A percentile compares a stretch with the other conserved stretches of the same genome.
phyloP scores from a whole-genome alignment of 306 rosid species.

The Cucumis sativus region DNA sequence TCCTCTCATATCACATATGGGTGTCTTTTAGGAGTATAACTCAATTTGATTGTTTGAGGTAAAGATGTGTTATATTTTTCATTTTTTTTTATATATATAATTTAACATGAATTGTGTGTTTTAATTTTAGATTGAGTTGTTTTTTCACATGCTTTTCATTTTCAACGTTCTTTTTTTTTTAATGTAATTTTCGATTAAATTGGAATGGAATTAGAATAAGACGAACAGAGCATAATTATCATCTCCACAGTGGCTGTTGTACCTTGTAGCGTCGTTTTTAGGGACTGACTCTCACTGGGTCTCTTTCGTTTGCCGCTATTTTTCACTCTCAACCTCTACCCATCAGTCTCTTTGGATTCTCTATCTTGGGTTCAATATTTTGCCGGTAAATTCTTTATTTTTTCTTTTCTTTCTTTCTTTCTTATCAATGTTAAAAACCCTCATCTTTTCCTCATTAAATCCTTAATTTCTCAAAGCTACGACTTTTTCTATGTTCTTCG shows the following conservation, averaged over 20 bases:
- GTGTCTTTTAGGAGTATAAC: no score
- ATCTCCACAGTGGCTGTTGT: background rate
- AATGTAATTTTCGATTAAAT: no score
- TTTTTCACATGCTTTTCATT: no score
- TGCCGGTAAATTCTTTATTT: background rate
- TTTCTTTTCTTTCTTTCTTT: background rate
- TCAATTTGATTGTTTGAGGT: no score
- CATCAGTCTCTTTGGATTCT: background rate
- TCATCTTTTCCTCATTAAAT: background rate
- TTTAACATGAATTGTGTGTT: no score
- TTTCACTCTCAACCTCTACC: background rate
- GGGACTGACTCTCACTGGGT: background rate
- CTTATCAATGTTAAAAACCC: background rate
- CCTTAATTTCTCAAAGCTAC: background rate
- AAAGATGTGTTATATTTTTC: no score
- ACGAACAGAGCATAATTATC: background rate
- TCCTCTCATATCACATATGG: no score
- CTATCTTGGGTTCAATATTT: background rate
- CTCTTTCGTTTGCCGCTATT: background rate
- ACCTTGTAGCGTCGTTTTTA: background rate
- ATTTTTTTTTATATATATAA: no score
- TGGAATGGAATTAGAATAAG: background rate
- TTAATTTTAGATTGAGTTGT: no score
- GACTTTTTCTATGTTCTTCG: slow-evolving; percentile 15
- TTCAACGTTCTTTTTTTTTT: no score